These are phyloP conservation scores for Paramyrothecium roridum DNA, from an alignment of 2,329 filamentous ascomycete species.

Conservation along the genomic window DNA sequence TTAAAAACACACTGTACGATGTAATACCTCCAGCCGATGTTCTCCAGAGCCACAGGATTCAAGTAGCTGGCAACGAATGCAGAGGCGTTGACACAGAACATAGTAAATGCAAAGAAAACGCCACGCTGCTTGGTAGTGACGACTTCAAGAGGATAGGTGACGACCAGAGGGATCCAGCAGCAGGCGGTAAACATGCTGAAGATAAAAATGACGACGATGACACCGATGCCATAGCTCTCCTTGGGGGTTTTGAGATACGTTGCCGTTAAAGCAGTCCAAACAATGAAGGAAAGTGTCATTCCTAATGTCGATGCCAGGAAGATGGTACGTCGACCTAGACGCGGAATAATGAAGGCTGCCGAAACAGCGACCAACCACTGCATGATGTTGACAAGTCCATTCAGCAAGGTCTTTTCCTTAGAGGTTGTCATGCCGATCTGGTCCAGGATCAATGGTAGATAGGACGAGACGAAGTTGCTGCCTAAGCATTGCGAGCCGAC, in stretches of 20 bases:
- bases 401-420: slow-evolving; percentile 4
- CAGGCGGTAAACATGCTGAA: too few species aligned
- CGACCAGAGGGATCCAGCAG: not conserved
- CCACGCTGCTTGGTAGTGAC: slow-evolving; percentile 5
- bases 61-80: slow-evolving; percentile 17
- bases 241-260: not conserved
- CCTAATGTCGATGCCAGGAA: not conserved
- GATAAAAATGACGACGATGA: too few species aligned
- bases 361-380: not conserved
- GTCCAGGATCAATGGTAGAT: slow-evolving; percentile 1
- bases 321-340: not conserved
- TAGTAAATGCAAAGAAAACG: slow-evolving; percentile 1
- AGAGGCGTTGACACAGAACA: slow-evolving; percentile 3
- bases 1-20: slow-evolving; percentile 8
- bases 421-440: slow-evolving; percentile 5
- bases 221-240: too few species aligned
- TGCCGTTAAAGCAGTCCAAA: slow-evolving; percentile 3
- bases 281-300: slow-evolving; percentile 2
- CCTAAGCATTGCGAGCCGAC: too few species aligned
- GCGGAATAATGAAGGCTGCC: slow-evolving; percentile 2
- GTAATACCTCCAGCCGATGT: slow-evolving; percentile 35
- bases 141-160: slow-evolving; percentile 6
- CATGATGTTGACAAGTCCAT: slow-evolving; percentile 2
- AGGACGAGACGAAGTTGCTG: too few species aligned
- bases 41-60: slow-evolving; percentile 33